These are phyloP conservation scores for Perilla frutescens DNA, from an alignment of 257 asterid species.

Conservation along the genomic window DNA sequence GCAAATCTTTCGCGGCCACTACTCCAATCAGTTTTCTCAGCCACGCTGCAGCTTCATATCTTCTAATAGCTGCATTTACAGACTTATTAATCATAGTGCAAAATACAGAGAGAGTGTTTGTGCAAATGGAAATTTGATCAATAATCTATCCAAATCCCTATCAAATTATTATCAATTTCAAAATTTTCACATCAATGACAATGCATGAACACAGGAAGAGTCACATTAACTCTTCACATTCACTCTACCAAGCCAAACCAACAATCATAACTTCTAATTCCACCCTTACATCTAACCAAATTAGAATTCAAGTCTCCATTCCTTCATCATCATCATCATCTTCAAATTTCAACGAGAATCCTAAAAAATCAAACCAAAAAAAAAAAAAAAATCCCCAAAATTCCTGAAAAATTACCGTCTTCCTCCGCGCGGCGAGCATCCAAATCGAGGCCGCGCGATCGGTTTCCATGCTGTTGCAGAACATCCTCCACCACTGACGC, in stretches of 20 bases:
- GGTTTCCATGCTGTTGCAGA: conserved; percentile 82
- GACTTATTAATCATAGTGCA: conserved; percentile 19
- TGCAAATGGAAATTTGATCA: neutral
- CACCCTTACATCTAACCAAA: neutral
- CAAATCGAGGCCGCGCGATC: conserved; percentile 76
- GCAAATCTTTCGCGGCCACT: conserved; percentile 90
- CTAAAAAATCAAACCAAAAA: neutral
- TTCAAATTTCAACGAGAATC: neutral
- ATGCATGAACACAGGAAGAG: conserved; percentile 2
- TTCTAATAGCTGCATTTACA: conserved; percentile 64
- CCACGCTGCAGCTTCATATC: conserved; percentile 94
- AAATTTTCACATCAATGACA: neutral
- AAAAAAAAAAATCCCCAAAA: neutral
- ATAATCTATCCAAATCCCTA: conserved; percentile 12
- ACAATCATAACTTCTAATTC: conserved; percentile 6
- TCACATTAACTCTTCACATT: conserved; percentile 20
- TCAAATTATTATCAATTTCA: neutral
- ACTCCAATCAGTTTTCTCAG: conserved; percentile 87
- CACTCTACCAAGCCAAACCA: conserved; percentile 21
- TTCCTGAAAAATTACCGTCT: conserved; percentile 57
- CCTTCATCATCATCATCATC: neutral
- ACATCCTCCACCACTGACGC: conserved; percentile 90
- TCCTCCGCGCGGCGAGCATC: conserved; percentile 95
- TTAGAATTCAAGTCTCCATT: neutral
- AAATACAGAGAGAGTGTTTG: neutral